These are phyloP conservation scores for Tulasnella sp. DNA, from an alignment of 768 basidiomycete genomes.

Conservation along the genomic window DNA sequence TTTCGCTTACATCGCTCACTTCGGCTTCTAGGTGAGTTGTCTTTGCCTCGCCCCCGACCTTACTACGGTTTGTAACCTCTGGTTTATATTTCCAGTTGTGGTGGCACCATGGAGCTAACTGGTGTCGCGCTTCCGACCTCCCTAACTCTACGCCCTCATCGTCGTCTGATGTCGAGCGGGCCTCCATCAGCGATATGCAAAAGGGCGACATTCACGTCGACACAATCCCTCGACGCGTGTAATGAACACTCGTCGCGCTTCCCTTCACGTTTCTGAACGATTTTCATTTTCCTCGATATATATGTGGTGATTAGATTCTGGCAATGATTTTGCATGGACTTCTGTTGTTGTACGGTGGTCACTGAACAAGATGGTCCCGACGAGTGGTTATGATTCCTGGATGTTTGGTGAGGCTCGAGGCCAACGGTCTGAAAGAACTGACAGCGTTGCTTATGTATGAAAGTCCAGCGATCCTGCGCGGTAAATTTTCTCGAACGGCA, in stretches of 20 bases:
- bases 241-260: neutral
- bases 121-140: neutral
- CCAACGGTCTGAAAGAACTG: too few relatives aligned
- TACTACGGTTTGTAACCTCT: neutral
- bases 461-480: too few relatives aligned
- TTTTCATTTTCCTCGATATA: neutral
- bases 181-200: neutral
- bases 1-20: conserved; percentile 3
- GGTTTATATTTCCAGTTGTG: neutral
- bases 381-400: too few relatives aligned
- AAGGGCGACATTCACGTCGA: neutral
- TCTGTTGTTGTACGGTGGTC: neutral
- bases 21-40: neutral
- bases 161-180: neutral
- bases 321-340: neutral
- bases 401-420: too few relatives aligned
- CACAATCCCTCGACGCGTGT: neutral
- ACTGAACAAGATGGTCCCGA: too few relatives aligned
- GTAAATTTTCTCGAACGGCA: too few relatives aligned
- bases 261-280: neutral
- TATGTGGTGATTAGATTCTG: neutral
- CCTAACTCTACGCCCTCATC: neutral
- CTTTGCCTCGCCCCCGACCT: too few relatives aligned
- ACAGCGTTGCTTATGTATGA: too few relatives aligned
- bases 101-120: conserved; percentile 5